These are phyloP conservation scores for Prunus fruticosa DNA, from an alignment of 306 rosid species.

Conservation along the genomic window DNA sequence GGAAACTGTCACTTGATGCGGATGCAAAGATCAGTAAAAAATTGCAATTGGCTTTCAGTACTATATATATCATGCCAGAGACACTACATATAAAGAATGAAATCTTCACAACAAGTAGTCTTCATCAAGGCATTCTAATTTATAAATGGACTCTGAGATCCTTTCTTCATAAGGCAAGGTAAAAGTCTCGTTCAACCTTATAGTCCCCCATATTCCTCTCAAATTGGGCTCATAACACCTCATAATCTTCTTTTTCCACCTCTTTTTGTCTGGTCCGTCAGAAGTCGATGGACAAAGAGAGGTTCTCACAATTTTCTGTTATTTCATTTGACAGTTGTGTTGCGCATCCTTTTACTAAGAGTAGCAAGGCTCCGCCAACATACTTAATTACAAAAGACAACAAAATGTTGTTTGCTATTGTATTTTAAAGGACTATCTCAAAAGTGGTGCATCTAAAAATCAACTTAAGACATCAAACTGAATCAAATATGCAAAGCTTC, in stretches of 20 bases:
- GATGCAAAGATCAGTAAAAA: neutral
- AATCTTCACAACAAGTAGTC: neutral
- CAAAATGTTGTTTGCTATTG: neutral
- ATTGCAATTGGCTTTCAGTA: neutral
- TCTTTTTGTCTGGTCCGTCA: no score
- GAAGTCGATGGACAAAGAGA: neutral
- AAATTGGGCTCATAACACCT: neutral
- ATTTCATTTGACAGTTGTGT: neutral
- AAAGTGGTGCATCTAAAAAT: neutral
- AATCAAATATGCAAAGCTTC: neutral
- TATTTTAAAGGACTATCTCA: neutral
- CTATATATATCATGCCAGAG: neutral
- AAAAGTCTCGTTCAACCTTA: neutral
- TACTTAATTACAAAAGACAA: neutral
- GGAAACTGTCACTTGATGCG: neutral
- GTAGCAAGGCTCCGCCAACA: neutral
- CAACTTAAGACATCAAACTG: neutral
- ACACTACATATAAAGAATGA: neutral
- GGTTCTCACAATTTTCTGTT: neutral
- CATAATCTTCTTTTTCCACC: neutral
- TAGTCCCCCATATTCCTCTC: neutral
- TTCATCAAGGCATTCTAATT: neutral
- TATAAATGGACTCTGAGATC: neutral
- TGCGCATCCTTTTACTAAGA: neutral
- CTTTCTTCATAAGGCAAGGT: neutral